Conservation (phyloP, 352 stramenopile species). For the Phytopythium sindhum region DNA sequence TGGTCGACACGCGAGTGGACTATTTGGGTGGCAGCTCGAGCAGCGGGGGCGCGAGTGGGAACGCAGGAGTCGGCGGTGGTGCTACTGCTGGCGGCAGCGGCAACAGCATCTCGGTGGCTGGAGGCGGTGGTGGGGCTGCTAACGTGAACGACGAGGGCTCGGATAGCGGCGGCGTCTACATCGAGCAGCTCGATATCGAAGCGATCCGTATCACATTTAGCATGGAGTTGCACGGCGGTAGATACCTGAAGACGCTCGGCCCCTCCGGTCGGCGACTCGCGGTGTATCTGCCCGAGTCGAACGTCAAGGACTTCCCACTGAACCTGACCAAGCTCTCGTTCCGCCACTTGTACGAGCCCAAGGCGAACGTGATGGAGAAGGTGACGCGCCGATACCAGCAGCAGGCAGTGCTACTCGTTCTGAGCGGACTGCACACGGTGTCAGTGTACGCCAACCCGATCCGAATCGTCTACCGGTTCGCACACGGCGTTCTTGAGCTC, state of each 20-base stretch:
- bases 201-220: constrained; percentile 83
- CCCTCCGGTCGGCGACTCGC: constrained; percentile 67
- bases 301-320: constrained; percentile 86
- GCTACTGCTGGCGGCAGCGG: constrained; percentile 13
- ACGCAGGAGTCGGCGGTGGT: constrained; percentile 19
- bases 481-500: constrained; percentile 78
- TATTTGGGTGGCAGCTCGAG: constrained; percentile 30
- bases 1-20: constrained; percentile 73
- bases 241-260: constrained; percentile 82
- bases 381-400: constrained; percentile 80
- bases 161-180: constrained; percentile 70
- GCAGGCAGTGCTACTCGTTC: constrained; percentile 80
- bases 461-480: constrained; percentile 82
- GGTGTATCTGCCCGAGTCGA: constrained; percentile 85
- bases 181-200: constrained; percentile 85
- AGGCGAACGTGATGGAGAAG: constrained; percentile 71
- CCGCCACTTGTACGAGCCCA: constrained; percentile 78
- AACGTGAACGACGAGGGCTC: constrained; percentile 19
- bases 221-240: constrained; percentile 82
- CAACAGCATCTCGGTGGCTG: constrained; percentile 4
- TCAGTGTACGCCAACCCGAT: constrained; percentile 88
- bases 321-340: constrained; percentile 84
- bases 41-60: constrained; percentile 16
- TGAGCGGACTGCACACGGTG: constrained; percentile 82
- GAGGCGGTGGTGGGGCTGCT: not conserved